A percentile compares a stretch with the other conserved stretches of the same genome.
These are phyloP conservation scores for Sanghuangporus sanghuang DNA, from an alignment of 1,284 basidiomycete species.

Conservation along the genomic window DNA sequence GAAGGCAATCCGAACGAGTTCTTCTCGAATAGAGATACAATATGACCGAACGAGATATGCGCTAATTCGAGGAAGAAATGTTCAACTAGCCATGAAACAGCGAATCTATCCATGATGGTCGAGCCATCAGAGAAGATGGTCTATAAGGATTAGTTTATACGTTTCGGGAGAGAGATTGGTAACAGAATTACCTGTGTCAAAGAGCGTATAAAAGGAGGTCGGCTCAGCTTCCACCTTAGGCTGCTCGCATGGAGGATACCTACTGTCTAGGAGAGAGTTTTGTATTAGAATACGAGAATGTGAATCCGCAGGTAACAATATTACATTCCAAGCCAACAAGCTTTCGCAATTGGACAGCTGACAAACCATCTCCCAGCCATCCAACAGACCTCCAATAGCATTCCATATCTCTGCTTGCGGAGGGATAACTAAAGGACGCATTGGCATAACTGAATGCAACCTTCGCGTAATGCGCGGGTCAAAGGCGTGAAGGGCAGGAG, in stretches of 20 bases:
- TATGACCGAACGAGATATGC: constrained; percentile 43
- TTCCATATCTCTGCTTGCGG: constrained; percentile 48
- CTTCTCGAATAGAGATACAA: constrained; percentile 35
- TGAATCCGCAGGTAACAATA: constrained; percentile 24
- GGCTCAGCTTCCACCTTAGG: background rate
- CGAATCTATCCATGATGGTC: constrained; percentile 46
- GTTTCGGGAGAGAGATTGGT: background rate
- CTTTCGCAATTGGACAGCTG: constrained; percentile 39
- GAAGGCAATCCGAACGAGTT: constrained; percentile 31
- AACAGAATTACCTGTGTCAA: constrained; percentile 14
- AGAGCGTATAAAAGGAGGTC: constrained; percentile 1
- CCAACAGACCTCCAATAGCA: constrained; percentile 43
- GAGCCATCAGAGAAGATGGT: constrained; percentile 55
- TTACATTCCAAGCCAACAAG: constrained; percentile 60
- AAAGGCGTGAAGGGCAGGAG: constrained; percentile 53
- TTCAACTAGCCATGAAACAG: constrained; percentile 51
- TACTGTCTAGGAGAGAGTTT: constrained; percentile 30
- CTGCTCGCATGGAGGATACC: constrained; percentile 1
- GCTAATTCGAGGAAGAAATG: constrained; percentile 64
- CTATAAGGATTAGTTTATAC: constrained; percentile 29
- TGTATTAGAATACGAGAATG: constrained; percentile 29
- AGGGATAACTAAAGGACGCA: constrained; percentile 54
- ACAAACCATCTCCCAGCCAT: constrained; percentile 52
- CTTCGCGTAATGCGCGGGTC: constrained; percentile 66
- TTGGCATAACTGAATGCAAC: constrained; percentile 71